These are phyloP conservation scores for Eimeria acervulina DNA, from an alignment of 169 alveolate genomes.

Conservation along the genomic window DNA sequence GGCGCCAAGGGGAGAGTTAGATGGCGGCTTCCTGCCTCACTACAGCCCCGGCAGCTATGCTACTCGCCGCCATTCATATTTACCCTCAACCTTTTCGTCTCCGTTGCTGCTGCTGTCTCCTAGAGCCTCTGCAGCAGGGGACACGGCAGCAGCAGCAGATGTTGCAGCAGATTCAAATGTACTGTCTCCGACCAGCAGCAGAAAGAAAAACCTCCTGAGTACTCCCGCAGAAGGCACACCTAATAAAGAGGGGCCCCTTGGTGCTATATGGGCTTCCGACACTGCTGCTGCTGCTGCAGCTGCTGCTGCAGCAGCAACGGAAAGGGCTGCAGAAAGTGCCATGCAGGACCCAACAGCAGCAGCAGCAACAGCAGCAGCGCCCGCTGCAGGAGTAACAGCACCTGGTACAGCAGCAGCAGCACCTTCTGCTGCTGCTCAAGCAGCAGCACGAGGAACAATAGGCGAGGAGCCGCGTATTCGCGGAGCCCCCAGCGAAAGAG, in stretches of 20 bases:
- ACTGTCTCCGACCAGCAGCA: conserved; percentile 7
- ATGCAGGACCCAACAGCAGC: conserved; percentile 20
- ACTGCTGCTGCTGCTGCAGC: background rate
- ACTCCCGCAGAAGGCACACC: conserved; percentile 1
- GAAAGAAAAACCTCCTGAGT: conserved; percentile 24
- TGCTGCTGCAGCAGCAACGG: conserved; percentile 11
- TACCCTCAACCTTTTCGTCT: conserved; percentile 38
- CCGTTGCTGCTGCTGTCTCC: conserved; percentile 69
- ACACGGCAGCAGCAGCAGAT: conserved; percentile 28
- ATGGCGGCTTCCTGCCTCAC: background rate
- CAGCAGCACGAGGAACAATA: background rate
- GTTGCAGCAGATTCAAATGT: conserved; percentile 10
- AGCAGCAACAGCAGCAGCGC: background rate
- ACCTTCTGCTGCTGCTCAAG: background rate
- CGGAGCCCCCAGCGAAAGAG: conserved; percentile 21
- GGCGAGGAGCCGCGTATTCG: conserved; percentile 16
- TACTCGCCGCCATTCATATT: conserved; percentile 8
- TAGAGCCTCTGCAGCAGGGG: conserved; percentile 44
- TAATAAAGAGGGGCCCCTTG: background rate
- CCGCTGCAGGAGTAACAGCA: background rate
- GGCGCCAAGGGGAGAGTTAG: background rate
- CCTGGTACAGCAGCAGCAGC: background rate
- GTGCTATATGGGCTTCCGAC: background rate
- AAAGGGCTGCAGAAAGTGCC: conserved; percentile 13
- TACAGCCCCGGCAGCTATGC: conserved; percentile 18